These are phyloP conservation scores for Wickerhamia fluorescens DNA, from an alignment of 805 yeast species.

Conservation along the genomic window DNA sequence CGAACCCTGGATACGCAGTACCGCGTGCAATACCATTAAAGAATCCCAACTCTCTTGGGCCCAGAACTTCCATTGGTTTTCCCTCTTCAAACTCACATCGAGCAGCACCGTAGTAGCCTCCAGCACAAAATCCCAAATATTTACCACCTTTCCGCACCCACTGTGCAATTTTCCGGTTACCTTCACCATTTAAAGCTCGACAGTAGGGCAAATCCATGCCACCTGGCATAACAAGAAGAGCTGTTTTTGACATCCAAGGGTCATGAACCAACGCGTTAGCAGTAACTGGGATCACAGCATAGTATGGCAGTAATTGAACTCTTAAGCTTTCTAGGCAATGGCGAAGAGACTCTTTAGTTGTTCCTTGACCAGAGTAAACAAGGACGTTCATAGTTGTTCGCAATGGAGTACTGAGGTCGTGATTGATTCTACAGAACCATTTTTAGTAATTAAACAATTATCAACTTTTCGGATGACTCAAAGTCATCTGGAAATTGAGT, in stretches of 20 bases:
- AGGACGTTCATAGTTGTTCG: conserved; percentile 30
- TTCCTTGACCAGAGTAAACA: conserved; percentile 51
- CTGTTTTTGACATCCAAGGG: conserved; percentile 82
- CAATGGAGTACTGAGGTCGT: too few relatives aligned
- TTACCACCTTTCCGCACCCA: conserved; percentile 76
- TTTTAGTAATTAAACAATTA: too few relatives aligned
- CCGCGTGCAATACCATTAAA: conserved; percentile 85
- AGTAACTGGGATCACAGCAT: conserved; percentile 73
- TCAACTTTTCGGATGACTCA: too few relatives aligned
- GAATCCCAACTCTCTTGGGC: conserved; percentile 73
- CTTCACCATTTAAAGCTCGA: conserved; percentile 59
- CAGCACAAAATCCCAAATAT: conserved; percentile 89
- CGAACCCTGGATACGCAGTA: conserved; percentile 72
- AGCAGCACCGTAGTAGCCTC: conserved; percentile 77
- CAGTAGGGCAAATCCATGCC: conserved; percentile 95
- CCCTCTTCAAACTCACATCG: conserved; percentile 83
- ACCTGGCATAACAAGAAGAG: conserved; percentile 84
- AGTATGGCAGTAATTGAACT: conserved; percentile 71
- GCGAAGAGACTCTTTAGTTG: conserved; percentile 79
- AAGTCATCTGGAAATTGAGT: too few relatives aligned
- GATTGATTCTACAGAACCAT: too few relatives aligned
- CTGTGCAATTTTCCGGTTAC: conserved; percentile 52
- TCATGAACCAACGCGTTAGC: conserved; percentile 60
- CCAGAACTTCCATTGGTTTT: conserved; percentile 72
- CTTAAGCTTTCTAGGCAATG: conserved; percentile 77